Evolutionary conservation across 768 basidiomycete species (phyloP).

Genomic region (Suillus brevipes): DNA sequence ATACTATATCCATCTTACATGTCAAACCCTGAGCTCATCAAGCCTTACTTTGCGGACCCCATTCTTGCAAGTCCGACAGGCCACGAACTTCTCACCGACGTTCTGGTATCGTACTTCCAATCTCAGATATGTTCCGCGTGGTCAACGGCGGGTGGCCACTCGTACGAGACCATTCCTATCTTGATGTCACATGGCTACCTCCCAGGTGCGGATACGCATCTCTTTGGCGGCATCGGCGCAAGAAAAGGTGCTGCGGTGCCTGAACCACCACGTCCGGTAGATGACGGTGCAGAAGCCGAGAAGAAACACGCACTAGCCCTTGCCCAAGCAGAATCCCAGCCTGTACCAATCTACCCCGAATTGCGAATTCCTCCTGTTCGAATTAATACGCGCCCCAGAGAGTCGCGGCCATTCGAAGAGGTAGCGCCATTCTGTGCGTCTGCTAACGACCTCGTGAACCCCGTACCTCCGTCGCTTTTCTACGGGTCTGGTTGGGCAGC

Average conservation of each 20-base stretch:
- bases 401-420: slow-evolving; percentile 68
- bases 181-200: slow-evolving; percentile 40
- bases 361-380: slow-evolving; percentile 65
- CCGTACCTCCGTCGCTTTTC: slow-evolving; percentile 91
- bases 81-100: slow-evolving; percentile 86
- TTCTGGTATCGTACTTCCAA: slow-evolving; percentile 90
- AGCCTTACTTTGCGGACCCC: slow-evolving; percentile 78
- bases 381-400: slow-evolving; percentile 65
- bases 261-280: slow-evolving; percentile 39
- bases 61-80: slow-evolving; percentile 79
- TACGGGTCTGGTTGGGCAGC: slow-evolving; percentile 90
- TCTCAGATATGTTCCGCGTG: slow-evolving; percentile 86
- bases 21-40: slow-evolving; percentile 59
- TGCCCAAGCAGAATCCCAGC: slow-evolving; percentile 15
- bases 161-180: slow-evolving; percentile 57
- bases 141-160: slow-evolving; percentile 66
- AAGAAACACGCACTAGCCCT: slow-evolving; percentile 23
- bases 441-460: slow-evolving; percentile 98
- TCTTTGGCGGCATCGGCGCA: slow-evolving; percentile 85
- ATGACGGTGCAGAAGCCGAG: slow-evolving; percentile 32
- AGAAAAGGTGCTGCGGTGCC: slow-evolving; percentile 70
- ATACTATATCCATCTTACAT: slow-evolving; percentile 84
- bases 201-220: slow-evolving; percentile 43
- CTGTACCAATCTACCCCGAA: slow-evolving; percentile 30
- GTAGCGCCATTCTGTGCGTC: slow-evolving; percentile 89